Conservation (phyloP, 2,329 filamentous ascomycete genomes). For the Claviceps maximensis region DNA sequence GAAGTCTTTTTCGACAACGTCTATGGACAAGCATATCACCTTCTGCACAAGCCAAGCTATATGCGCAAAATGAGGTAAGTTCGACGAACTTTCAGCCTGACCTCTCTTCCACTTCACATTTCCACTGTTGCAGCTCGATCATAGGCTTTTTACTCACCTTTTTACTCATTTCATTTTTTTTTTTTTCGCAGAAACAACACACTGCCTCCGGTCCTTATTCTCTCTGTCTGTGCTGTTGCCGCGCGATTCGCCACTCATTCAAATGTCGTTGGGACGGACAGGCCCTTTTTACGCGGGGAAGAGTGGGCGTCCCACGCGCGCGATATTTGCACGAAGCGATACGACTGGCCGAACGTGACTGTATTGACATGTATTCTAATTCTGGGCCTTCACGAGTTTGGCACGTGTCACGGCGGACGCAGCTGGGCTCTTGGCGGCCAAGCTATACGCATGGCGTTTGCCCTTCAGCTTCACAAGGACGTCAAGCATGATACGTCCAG, state of each 20-base stretch:
- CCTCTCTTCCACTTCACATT: neutral
- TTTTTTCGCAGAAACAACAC: constrained; percentile 27
- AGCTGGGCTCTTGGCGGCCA: constrained; percentile 95
- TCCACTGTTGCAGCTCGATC: neutral
- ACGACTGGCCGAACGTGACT: constrained; percentile 92
- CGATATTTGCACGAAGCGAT: constrained; percentile 73
- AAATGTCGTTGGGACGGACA: constrained; percentile 59
- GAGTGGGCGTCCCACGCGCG: constrained; percentile 82
- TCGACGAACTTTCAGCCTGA: neutral
- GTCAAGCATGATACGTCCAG: constrained; percentile 63
- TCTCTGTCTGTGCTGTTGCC: constrained; percentile 93
- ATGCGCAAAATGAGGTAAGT: constrained; percentile 70
- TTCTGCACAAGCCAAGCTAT: constrained; percentile 94
- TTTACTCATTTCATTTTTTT: neutral
- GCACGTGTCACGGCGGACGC: constrained; percentile 87
- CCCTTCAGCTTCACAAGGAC: constrained; percentile 84
- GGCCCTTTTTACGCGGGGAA: constrained; percentile 71
- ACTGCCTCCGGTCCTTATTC: constrained; percentile 75
- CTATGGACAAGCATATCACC: constrained; percentile 87
- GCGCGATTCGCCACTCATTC: constrained; percentile 89
- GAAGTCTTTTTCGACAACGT: constrained; percentile 94
- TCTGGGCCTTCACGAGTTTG: constrained; percentile 86
- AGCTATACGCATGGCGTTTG: constrained; percentile 94
- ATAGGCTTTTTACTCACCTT: neutral
- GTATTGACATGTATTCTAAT: constrained; percentile 84